Conservation (phyloP, 164 flowering plant species). For the Pachysandra terminalis region DNA sequence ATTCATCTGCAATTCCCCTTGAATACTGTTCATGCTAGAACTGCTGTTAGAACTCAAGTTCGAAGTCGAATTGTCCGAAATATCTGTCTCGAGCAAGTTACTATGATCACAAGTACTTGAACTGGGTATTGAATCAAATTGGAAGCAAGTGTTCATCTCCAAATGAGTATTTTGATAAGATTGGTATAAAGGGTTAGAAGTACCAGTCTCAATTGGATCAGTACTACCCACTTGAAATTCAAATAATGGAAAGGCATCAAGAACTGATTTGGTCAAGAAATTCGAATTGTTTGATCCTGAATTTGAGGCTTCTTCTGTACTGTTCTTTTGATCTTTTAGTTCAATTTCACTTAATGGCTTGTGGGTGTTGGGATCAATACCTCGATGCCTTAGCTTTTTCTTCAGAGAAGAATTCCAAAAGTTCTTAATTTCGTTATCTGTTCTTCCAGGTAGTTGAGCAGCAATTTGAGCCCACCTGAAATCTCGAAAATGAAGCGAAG, state of each 20-base stretch:
- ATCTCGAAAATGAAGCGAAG: too few species aligned
- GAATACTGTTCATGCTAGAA: conserved; percentile 41
- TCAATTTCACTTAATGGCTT: conserved; percentile 41
- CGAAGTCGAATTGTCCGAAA: conserved; percentile 43
- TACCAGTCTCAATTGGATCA: too few species aligned
- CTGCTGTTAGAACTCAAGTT: conserved; percentile 41
- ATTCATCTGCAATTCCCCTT: too few species aligned
- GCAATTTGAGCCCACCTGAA: conserved; percentile 96
- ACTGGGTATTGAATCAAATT: conserved; percentile 40
- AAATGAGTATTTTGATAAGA: conserved; percentile 20
- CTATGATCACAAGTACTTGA: conserved; percentile 39
- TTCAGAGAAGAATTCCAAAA: conserved; percentile 84
- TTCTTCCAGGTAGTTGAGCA: conserved; percentile 83
- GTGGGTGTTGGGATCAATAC: conserved; percentile 86
- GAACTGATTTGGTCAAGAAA: conserved; percentile 21
- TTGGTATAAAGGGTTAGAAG: conserved; percentile 14
- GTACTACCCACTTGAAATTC: conserved; percentile 31
- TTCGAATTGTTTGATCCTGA: conserved; percentile 19
- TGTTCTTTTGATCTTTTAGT: conserved; percentile 22
- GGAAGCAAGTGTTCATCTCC: conserved; percentile 23
- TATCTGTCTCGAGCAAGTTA: conserved; percentile 28
- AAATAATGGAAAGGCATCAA: conserved; percentile 31
- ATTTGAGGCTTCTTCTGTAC: conserved; percentile 3
- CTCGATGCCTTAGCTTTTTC: conserved; percentile 78
- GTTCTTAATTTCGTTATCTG: conserved; percentile 90